Percentiles rank a stretch among this genome's conserved stretches.
These are phyloP conservation scores for Fusarium lyarnte DNA, from an alignment of 2,329 filamentous ascomycete genomes.

Conservation along the genomic window DNA sequence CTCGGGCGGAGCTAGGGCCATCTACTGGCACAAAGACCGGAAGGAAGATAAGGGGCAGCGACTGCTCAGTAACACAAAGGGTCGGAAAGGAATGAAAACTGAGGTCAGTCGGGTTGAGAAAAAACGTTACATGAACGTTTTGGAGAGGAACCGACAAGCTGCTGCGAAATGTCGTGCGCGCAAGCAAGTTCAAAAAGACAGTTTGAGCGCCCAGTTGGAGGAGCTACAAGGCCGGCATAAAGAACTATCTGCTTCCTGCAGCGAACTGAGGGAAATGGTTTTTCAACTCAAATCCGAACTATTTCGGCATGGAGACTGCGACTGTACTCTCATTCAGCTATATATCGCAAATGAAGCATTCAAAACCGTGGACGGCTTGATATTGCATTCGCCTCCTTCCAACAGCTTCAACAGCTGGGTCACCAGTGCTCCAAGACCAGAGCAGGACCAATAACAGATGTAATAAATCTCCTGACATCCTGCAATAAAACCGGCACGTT, in stretches of 20 bases:
- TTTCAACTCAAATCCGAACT: background rate
- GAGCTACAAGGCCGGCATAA: background rate
- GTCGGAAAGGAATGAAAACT: no score
- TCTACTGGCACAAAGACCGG: no score
- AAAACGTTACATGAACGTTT: background rate
- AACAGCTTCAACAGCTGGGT: no score
- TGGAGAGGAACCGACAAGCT: background rate
- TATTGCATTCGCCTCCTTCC: background rate
- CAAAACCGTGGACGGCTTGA: background rate
- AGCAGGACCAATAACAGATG: no score
- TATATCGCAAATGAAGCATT: background rate
- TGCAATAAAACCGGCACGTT: no score
- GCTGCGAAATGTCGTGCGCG: background rate
- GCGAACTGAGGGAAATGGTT: background rate
- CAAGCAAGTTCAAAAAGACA: background rate
- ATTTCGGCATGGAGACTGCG: background rate
- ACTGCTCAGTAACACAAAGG: no score
- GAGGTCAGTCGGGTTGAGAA: no score
- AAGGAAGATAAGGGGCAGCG: no score
- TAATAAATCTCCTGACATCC: no score
- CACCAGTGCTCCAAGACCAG: no score
- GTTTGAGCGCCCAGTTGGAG: background rate
- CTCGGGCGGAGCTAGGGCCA: no score
- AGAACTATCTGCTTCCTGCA: background rate
- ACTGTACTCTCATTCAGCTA: background rate